phyloP scores from a whole-genome alignment of 1,284 basidiomycete species.

The Irpex sp. region DNA sequence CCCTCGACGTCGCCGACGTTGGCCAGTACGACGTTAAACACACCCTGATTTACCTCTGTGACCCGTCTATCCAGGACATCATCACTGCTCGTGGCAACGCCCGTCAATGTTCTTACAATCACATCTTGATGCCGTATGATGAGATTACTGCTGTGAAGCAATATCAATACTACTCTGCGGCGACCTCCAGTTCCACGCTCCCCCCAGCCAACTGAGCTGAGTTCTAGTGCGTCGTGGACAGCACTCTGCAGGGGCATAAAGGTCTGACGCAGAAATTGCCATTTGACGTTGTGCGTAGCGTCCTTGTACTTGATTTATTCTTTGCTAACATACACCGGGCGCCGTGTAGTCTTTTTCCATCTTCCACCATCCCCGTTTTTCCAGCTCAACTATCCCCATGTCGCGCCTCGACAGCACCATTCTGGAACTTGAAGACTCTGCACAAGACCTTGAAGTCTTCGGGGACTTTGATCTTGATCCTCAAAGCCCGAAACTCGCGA shows the following conservation, averaged over 20 bases:
- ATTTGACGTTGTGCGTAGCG: neutral
- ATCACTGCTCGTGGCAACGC: neutral
- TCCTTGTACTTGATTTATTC: neutral
- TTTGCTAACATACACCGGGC: neutral
- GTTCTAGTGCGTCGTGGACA: neutral
- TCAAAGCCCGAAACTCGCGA: slow-evolving; percentile 4
- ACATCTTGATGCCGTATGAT: slow-evolving; percentile 1
- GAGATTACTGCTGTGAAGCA: neutral
- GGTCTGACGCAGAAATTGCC: neutral
- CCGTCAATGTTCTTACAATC: neutral
- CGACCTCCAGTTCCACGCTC: neutral
- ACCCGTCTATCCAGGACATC: neutral
- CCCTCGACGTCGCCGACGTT: neutral
- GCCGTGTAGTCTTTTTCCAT: neutral
- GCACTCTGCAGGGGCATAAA: neutral
- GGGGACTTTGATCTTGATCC: slow-evolving; percentile 6
- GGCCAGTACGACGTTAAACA: neutral
- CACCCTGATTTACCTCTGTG: neutral
- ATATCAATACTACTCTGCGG: neutral
- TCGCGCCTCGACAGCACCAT: slow-evolving; percentile 7
- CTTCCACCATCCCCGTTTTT: neutral
- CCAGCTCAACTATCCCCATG: slow-evolving; percentile 1
- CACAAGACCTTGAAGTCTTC: slow-evolving; percentile 14
- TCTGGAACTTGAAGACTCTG: slow-evolving; percentile 10
- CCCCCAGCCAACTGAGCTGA: neutral